A percentile compares a stretch with the other conserved stretches of the same genome.
phyloP scores from a whole-genome alignment of 2,329 filamentous ascomycete species.

The Beauveria varroae region DNA sequence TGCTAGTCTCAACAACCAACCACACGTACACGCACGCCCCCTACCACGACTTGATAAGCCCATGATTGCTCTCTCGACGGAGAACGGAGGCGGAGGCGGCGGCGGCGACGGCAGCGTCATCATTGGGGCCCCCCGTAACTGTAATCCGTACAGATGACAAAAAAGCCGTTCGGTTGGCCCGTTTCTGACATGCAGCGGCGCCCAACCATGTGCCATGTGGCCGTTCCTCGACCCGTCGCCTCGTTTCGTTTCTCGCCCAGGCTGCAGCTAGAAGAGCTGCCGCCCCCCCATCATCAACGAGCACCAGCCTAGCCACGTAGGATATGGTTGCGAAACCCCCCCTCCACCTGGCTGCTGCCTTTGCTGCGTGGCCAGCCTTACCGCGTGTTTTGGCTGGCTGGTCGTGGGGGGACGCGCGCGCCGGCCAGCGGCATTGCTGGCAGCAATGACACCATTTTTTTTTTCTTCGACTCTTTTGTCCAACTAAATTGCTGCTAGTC shows the following conservation, averaged over 20 bases:
- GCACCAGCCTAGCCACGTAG: not conserved
- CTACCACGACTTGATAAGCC: too few species aligned
- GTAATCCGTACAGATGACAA: not conserved
- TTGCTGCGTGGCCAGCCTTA: slow-evolving; percentile 1
- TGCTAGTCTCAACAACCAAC: too few species aligned
- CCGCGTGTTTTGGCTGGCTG: not conserved
- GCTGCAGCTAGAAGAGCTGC: not conserved
- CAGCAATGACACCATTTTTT: not conserved
- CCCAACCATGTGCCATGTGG: slow-evolving; percentile 2
- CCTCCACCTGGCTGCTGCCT: not conserved
- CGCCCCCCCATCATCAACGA: not conserved
- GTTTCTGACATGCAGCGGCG: not conserved
- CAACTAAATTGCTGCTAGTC: too few species aligned
- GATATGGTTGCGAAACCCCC: not conserved
- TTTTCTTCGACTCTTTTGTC: not conserved
- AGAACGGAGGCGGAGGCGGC: too few species aligned
- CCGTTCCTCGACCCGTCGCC: not conserved
- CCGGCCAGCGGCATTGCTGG: not conserved
- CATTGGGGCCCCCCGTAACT: not conserved
- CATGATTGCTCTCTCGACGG: not conserved
- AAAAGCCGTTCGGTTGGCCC: not conserved
- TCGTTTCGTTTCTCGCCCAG: not conserved
- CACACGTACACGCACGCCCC: too few species aligned
- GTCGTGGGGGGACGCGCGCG: too few species aligned
- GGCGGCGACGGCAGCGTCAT: not conserved